Evolutionary conservation across 192 early-diverging fungal genomes (phyloP), one percentile per base, ranked within the genome.

Genomic region (Dissophora ornata): DNA sequence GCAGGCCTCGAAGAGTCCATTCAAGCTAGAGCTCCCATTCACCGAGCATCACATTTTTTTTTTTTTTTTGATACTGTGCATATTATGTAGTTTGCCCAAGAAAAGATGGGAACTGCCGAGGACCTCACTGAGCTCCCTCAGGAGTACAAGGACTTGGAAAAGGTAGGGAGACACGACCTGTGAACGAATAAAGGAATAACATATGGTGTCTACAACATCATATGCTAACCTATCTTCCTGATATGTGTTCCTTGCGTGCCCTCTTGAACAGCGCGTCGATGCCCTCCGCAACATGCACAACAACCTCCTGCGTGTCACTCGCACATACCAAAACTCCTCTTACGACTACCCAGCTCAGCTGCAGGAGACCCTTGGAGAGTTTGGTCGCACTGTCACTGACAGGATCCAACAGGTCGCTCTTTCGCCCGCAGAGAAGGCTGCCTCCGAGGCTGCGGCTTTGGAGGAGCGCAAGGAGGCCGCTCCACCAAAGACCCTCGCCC

Each of bases 11-110:
- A 38, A 38, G 36, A 38, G 36, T 38, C 7, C 36, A n/a, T 38
- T 38, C 36, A 9, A 9, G 36, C 36, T 38, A 12, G 36, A 38
- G 36, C 12, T 9, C 7, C 12, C 12, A 38, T 12, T 38, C 7
- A 38, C 36, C 36, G 12, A 12, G 36, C 12, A 38, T 12, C 36
- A 5, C 36, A 12, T 30, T 21, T n/a, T n/a, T n/a, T n/a, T n/a
- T n/a, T n/a, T n/a, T n/a, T n/a, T n/a, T n/a, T n/a, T n/a, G n/a
- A n/a, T n/a, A n/a, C n/a, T n/a, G n/a, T n/a, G n/a, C n/a, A n/a
- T n/a, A n/a, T n/a, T n/a, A n/a, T n/a, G n/a, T n/a, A 98, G 94
- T 92, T 91, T 84, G 96, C 96, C 24, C 88, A 90, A 62, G 97
- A 99, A 73, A 90, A 89, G 75, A 83, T 97, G 54, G 93, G 92